Evolutionary conservation across 192 early-diverging fungal genomes (phyloP).

Genomic region (Mortierella alpina): DNA sequence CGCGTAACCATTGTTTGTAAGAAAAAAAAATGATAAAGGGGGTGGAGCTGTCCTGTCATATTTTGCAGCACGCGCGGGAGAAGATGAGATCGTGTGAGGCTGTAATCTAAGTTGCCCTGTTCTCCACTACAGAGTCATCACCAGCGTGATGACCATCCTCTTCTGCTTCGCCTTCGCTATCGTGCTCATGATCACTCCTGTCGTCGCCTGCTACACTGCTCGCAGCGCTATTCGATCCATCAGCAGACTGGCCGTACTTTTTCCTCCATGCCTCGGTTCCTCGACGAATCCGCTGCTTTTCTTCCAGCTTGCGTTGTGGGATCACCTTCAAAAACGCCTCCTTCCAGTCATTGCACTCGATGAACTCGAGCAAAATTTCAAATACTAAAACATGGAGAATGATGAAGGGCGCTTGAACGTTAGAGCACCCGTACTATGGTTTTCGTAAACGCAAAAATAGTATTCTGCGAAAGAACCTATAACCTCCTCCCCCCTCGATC

Average conservation of each 20-base stretch:
- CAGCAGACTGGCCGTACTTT: conserved; percentile 5
- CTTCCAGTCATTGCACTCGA: conserved; percentile 87
- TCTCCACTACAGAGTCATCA: neutral
- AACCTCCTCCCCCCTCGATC: neutral
- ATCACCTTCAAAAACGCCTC: conserved; percentile 90
- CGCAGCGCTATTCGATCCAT: conserved; percentile 17
- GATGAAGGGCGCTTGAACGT: neutral
- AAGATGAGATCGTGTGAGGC: too few species aligned
- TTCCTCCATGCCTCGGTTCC: conserved; percentile 35
- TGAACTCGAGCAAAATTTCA: conserved; percentile 86
- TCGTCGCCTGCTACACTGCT: conserved; percentile 23
- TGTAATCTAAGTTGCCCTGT: too few species aligned
- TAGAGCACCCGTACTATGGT: too few species aligned
- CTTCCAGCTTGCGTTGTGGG: conserved; percentile 86
- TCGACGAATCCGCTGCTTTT: conserved; percentile 45
- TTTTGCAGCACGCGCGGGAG: too few species aligned
- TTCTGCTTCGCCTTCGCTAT: neutral
- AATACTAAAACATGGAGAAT: conserved; percentile 66
- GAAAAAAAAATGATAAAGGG: too few species aligned
- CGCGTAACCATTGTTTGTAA: too few species aligned
- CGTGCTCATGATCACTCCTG: conserved; percentile 16
- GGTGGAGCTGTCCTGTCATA: too few species aligned
- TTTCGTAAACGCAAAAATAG: neutral
- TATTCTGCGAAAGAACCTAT: neutral
- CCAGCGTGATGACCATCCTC: neutral